phyloP scores from a whole-genome alignment of 495 filamentous ascomycete species.

The Aspergillus steynii region DNA sequence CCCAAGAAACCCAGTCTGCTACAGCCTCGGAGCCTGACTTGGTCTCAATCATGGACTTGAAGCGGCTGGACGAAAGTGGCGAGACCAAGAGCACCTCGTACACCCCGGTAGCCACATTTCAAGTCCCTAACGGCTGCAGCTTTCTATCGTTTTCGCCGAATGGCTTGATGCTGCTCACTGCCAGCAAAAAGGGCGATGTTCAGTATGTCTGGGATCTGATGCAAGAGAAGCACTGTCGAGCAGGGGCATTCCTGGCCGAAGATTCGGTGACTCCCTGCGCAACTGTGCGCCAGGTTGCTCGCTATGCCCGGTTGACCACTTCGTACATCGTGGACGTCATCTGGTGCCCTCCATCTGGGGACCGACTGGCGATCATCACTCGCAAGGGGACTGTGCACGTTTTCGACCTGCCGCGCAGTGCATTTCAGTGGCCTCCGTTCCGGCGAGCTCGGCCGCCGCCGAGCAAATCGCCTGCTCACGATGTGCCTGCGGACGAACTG shows the following conservation, averaged over 20 bases:
- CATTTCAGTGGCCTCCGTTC: slow-evolving; percentile 87
- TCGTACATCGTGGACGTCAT: slow-evolving; percentile 86
- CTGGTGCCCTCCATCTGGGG: slow-evolving; percentile 80
- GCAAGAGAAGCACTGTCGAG: slow-evolving; percentile 53
- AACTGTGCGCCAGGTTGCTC: slow-evolving; percentile 77
- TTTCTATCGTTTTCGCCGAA: slow-evolving; percentile 86
- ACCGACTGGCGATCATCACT: slow-evolving; percentile 81
- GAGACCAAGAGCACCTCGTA: slow-evolving; percentile 40
- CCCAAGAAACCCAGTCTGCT: slow-evolving; percentile 44
- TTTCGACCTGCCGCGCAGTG: slow-evolving; percentile 77
- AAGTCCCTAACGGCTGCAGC: slow-evolving; percentile 81
- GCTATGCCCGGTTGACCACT: slow-evolving; percentile 87
- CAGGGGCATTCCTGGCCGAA: slow-evolving; percentile 42
- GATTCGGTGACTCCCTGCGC: slow-evolving; percentile 29
- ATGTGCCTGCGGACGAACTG: slow-evolving; percentile 39
- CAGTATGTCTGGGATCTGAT: slow-evolving; percentile 93
- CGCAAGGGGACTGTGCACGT: slow-evolving; percentile 93
- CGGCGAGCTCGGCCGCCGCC: slow-evolving; percentile 57
- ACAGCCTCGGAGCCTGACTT: slow-evolving; percentile 67
- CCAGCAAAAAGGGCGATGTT: slow-evolving; percentile 88
- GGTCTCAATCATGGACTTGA: slow-evolving; percentile 82
- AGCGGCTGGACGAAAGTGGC: slow-evolving; percentile 55
- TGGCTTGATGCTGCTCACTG: slow-evolving; percentile 81
- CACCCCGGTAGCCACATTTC: slow-evolving; percentile 76
- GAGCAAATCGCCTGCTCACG: slow-evolving; percentile 31